Conservation (phyloP, 805 yeast genomes). For the Lipomyces anomalus region DNA sequence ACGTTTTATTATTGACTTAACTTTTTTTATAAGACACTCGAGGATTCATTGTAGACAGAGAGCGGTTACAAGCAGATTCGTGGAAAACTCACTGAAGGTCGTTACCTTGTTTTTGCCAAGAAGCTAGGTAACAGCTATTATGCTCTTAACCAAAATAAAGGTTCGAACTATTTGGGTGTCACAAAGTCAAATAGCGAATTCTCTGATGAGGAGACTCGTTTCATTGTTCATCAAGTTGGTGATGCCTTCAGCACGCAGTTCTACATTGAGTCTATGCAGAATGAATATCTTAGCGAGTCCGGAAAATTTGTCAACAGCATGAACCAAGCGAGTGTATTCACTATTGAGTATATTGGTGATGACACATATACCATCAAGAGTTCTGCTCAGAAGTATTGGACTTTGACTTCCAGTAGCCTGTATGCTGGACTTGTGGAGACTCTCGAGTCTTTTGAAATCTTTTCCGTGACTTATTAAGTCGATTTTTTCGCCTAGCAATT, state of each 20-base stretch:
- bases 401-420: too few relatives aligned
- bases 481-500: too few relatives aligned
- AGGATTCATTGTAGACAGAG: slow-evolving; percentile 18
- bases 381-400: too few relatives aligned
- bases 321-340: background rate
- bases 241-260: slow-evolving; percentile 10
- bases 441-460: too few relatives aligned
- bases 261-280: slow-evolving; percentile 7
- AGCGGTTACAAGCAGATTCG: slow-evolving; percentile 23
- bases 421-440: too few relatives aligned
- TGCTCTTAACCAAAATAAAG: slow-evolving; percentile 1
- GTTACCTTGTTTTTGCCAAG: slow-evolving; percentile 20
- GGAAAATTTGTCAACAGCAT: background rate
- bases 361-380: too few relatives aligned
- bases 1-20: too few relatives aligned
- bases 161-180: slow-evolving; percentile 2
- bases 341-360: background rate
- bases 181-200: slow-evolving; percentile 2
- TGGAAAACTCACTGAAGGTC: slow-evolving; percentile 26
- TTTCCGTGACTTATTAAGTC: too few relatives aligned
- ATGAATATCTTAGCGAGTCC: slow-evolving; percentile 2
- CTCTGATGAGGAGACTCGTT: slow-evolving; percentile 1
- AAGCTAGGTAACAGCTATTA: background rate
- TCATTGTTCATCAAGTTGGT: slow-evolving; percentile 9
- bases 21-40: too few relatives aligned